A percentile compares a stretch with the other conserved stretches of the same genome.
phyloP scores from a whole-genome alignment of 1,284 basidiomycete species.

The Nidula niveotomentosa region DNA sequence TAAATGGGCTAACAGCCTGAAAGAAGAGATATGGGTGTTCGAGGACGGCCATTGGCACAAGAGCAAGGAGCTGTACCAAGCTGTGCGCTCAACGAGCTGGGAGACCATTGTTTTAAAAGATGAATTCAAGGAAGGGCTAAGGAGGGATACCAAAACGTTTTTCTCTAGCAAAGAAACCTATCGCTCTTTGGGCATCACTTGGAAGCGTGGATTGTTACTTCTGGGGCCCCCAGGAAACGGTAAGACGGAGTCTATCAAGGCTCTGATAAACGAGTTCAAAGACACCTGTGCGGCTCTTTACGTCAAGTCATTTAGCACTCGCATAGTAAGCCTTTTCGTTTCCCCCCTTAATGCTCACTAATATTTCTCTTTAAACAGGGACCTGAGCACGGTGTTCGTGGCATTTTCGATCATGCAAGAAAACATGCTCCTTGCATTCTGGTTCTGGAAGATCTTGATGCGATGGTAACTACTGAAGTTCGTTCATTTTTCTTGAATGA shows the following conservation, averaged over 20 bases:
- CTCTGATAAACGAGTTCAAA: not conserved
- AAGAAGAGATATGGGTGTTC: not conserved
- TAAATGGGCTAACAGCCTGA: not conserved
- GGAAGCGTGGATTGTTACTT: not conserved
- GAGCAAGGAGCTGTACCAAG: not conserved
- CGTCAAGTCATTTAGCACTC: not conserved
- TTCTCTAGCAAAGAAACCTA: not conserved
- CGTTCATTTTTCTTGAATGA: not conserved
- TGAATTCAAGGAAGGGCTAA: not conserved
- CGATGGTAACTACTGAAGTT: not conserved
- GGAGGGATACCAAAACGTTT: not conserved
- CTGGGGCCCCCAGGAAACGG: not conserved
- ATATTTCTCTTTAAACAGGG: not conserved
- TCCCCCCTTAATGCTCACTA: not conserved
- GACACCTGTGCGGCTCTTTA: not conserved
- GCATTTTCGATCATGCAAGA: not conserved
- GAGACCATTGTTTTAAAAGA: not conserved
- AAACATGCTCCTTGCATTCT: not conserved
- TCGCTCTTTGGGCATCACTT: not conserved
- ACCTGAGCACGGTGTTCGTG: not conserved
- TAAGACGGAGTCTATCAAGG: not conserved
- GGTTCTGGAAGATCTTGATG: not conserved
- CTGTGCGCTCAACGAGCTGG: not conserved
- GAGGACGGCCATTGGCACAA: not conserved
- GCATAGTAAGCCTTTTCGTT: not conserved